These are phyloP conservation scores for Hypoxylon crocopeplum DNA, from an alignment of 495 filamentous ascomycete species.

Conservation along the genomic window DNA sequence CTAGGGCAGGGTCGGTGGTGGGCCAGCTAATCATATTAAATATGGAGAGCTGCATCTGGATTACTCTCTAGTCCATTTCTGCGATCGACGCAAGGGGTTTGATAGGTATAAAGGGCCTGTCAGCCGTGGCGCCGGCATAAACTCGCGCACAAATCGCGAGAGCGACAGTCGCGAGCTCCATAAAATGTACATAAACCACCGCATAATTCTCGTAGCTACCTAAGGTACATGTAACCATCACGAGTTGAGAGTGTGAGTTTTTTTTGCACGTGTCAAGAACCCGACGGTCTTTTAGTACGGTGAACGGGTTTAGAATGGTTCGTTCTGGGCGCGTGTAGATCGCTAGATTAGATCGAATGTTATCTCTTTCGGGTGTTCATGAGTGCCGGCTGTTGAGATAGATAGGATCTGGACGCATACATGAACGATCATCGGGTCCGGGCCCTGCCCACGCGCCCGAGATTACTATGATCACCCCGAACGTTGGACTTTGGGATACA, in stretches of 20 bases:
- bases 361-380: constrained; percentile 2
- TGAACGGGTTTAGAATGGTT: too few species aligned
- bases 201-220: neutral
- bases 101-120: neutral
- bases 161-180: constrained; percentile 12
- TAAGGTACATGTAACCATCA: neutral
- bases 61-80: neutral
- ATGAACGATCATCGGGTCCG: constrained; percentile 9
- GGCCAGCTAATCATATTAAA: neutral
- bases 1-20: neutral
- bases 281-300: too few species aligned
- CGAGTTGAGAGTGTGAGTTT: neutral
- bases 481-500: neutral
- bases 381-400: neutral
- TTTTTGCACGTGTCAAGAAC: neutral
- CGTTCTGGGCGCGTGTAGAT: too few species aligned
- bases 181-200: neutral
- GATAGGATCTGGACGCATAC: neutral
- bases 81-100: constrained; percentile 9
- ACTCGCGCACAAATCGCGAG: constrained; percentile 20
- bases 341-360: neutral
- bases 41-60: constrained; percentile 3
- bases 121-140: constrained; percentile 4
- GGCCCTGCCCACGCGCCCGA: neutral
- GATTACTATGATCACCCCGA: constrained; percentile 7